These are phyloP conservation scores for Corylus americana DNA, from an alignment of 306 rosid genomes.

Conservation along the genomic window DNA sequence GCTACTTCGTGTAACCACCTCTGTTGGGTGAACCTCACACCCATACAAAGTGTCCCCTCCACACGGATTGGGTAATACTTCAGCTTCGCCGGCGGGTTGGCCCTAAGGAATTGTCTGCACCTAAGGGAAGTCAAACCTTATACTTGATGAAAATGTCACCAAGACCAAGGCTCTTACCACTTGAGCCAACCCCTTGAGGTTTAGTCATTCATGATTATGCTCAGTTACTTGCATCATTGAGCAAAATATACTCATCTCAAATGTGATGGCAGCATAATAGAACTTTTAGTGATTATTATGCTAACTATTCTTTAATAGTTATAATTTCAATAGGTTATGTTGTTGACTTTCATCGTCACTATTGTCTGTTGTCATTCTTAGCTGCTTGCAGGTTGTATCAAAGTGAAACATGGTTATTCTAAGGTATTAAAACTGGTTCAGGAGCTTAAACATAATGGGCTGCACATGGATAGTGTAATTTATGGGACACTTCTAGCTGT, in stretches of 20 bases:
- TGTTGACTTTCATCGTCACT: constrained; percentile 15
- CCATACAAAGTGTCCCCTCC: too few species aligned
- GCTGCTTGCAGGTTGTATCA: constrained; percentile 87
- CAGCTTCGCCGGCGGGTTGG: too few species aligned
- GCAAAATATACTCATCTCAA: constrained; percentile 1
- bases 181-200: too few species aligned
- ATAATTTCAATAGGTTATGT: background rate
- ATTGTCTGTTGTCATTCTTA: constrained; percentile 35
- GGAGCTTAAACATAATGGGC: constrained; percentile 56
- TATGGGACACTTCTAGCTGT: constrained; percentile 87
- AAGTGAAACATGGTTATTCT: constrained; percentile 64
- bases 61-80: too few species aligned
- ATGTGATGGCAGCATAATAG: constrained; percentile 1
- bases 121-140: too few species aligned
- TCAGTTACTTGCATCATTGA: background rate
- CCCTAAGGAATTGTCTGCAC: too few species aligned
- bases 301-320: background rate
- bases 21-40: too few species aligned
- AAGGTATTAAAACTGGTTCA: constrained; percentile 72
- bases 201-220: background rate
- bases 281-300: background rate
- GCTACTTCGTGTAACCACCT: too few species aligned
- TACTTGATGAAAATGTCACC: too few species aligned
- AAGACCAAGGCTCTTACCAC: too few species aligned
- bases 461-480: constrained; percentile 68